Evolutionary conservation across 2,329 filamentous ascomycete genomes (phyloP).

Genomic region (Thyridium curvatum): DNA sequence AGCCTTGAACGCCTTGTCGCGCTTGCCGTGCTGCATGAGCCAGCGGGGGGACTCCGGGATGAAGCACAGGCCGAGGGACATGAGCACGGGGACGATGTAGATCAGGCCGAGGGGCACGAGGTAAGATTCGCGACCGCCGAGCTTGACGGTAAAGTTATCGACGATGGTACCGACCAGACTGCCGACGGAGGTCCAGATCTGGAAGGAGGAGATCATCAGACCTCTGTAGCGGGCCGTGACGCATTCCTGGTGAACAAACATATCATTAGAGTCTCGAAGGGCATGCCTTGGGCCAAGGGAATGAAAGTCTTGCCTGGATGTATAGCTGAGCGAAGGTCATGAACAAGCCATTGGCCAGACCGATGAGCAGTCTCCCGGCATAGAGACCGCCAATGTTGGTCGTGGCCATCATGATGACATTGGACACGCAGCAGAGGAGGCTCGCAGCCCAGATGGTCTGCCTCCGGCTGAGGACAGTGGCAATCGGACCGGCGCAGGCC

Average conservation of each 20-base stretch:
- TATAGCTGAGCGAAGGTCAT: constrained; percentile 43
- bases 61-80: constrained; percentile 27
- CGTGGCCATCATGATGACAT: constrained; percentile 53
- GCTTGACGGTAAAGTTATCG: constrained; percentile 38
- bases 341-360: constrained; percentile 49
- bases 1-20: constrained; percentile 22
- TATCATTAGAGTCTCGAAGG: constrained; percentile 41
- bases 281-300: constrained; percentile 38
- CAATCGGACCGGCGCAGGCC: constrained; percentile 30
- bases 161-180: constrained; percentile 39
- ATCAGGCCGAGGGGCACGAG: constrained; percentile 33
- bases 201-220: constrained; percentile 29
- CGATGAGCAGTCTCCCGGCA: constrained; percentile 46
- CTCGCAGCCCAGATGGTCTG: constrained; percentile 39
- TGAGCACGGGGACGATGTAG: constrained; percentile 27
- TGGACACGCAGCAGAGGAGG: constrained; percentile 40
- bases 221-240: constrained; percentile 20
- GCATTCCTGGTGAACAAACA: constrained; percentile 26
- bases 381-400: constrained; percentile 47
- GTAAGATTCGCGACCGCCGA: constrained; percentile 27
- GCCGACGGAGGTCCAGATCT: constrained; percentile 22
- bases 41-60: constrained; percentile 34
- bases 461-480: constrained; percentile 22
- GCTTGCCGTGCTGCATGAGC: constrained; percentile 28
- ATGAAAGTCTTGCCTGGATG: constrained; percentile 24